These are phyloP conservation scores for Posidonia australis DNA, from an alignment of 106 monocot species.

Conservation along the genomic window DNA sequence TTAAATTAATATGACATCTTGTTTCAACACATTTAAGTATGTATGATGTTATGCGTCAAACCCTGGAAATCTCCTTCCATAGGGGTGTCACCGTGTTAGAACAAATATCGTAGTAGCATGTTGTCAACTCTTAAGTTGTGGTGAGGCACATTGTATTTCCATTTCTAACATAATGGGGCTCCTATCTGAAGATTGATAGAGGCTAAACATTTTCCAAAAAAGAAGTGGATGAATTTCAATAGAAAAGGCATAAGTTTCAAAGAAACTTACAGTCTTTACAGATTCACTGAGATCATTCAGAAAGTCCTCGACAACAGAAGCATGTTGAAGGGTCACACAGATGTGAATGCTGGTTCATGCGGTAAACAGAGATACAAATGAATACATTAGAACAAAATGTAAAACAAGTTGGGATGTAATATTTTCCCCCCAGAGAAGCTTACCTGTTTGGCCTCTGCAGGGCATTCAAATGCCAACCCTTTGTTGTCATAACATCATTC, in stretches of 20 bases:
- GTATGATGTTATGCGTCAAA: too few species aligned
- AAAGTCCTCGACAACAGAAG: conserved; percentile 48
- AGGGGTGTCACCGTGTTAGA: too few species aligned
- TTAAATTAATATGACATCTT: too few species aligned
- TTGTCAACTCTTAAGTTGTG: too few species aligned
- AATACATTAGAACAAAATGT: not conserved
- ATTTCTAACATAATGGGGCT: too few species aligned
- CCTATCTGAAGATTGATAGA: too few species aligned
- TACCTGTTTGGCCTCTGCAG: conserved; percentile 94
- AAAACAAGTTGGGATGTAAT: not conserved
- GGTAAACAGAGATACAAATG: not conserved
- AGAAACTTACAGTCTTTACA: conserved; percentile 45
- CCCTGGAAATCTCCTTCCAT: too few species aligned
- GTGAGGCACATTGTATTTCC: too few species aligned
- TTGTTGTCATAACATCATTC: conserved; percentile 79
- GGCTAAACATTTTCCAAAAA: too few species aligned
- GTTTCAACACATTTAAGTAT: too few species aligned
- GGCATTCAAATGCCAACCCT: conserved; percentile 94
- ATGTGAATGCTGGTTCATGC: conserved; percentile 65
- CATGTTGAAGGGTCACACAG: conserved; percentile 92
- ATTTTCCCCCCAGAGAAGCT: not conserved
- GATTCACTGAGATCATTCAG: conserved; percentile 68
- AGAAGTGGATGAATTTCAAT: too few species aligned
- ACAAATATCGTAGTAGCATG: too few species aligned
- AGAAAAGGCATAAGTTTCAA: not conserved